These are phyloP conservation scores for Abortiporus biennis DNA, from an alignment of 1,284 basidiomycete genomes.

Conservation along the genomic window DNA sequence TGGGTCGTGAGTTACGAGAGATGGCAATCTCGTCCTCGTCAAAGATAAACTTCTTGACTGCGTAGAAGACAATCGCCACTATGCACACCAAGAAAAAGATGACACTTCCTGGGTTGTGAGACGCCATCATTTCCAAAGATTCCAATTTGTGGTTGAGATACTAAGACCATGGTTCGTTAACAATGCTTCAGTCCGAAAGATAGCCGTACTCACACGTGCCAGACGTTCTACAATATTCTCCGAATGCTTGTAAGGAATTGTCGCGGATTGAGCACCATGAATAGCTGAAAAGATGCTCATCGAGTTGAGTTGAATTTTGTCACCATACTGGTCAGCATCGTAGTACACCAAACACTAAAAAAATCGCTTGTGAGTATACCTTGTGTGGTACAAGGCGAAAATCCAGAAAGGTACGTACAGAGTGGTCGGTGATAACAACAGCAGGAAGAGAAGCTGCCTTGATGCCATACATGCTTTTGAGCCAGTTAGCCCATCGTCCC, in stretches of 20 bases:
- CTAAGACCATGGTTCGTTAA: constrained; percentile 24
- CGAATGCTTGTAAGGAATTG: constrained; percentile 55
- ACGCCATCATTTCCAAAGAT: constrained; percentile 37
- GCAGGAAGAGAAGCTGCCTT: constrained; percentile 32
- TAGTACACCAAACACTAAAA: constrained; percentile 65
- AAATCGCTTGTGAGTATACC: constrained; percentile 8
- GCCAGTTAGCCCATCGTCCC: constrained; percentile 76
- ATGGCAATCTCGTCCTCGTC: constrained; percentile 8
- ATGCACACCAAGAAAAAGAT: constrained; percentile 16
- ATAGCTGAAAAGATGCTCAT: constrained; percentile 65
- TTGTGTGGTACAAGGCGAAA: background rate
- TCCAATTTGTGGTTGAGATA: constrained; percentile 44
- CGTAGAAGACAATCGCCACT: constrained; percentile 13
- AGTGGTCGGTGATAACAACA: constrained; percentile 76
- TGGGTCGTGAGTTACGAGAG: background rate
- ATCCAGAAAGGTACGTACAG: constrained; percentile 44
- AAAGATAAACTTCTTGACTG: constrained; percentile 12
- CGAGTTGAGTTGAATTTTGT: constrained; percentile 47
- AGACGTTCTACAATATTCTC: constrained; percentile 64
- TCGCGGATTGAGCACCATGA: constrained; percentile 57
- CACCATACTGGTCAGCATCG: constrained; percentile 45
- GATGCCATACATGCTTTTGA: constrained; percentile 84
- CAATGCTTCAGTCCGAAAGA: background rate
- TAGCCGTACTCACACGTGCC: constrained; percentile 46
- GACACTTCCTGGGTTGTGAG: constrained; percentile 30